Base-by-base conservation (phyloP, 306 rosid species). In the Herpetospermum pedunculosum region DNA sequence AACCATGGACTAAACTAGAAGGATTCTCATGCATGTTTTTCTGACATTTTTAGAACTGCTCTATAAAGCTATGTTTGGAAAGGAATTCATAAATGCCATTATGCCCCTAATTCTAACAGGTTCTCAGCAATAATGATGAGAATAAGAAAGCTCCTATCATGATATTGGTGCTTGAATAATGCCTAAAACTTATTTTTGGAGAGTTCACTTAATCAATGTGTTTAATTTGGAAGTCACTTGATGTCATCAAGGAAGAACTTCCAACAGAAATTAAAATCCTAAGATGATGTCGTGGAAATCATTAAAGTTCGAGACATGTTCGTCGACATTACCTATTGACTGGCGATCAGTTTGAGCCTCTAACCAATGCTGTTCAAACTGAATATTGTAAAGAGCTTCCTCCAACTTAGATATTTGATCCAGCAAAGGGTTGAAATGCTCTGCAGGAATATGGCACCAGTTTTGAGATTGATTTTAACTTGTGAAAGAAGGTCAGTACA, bases 261-360 rank as follows among this genome's bases (percentile, higher is more conserved):
- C 19, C 23, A 4, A 34, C 8, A 62, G 44, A 34, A 30, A 37
- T 34, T 8, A 69, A 15, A 44, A 7, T 44, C 8, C 49, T 35
- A 30, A 18, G 48, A 34, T 34, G 13, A 38, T 50, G 6, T 32
- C 6, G 5, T 4, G 29, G 32, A 60, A 59, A 29, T 25, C 44
- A 44, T 16, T 18, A 6, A 43, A 10, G 55, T 6, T 18, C 2
- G 6, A 72, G 54, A 58, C 30, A 30, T 49, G 76, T 74, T 29
- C 59, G 32, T 43, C 26, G 49, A 73, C 37, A 3, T 23, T 90
- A 95, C 99, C 96, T 81, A 91, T 85, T 77, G 96, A 90, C 77
- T 91, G 97, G 68, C 96, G 96, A 34, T 95, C 96, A 1, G 97
- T 88, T 77, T 91, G 96, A 65, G 97, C 96, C 85, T 91, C 96